These are phyloP conservation scores for Dioscorea alata DNA, from an alignment of 106 monocot genomes.

Conservation along the genomic window DNA sequence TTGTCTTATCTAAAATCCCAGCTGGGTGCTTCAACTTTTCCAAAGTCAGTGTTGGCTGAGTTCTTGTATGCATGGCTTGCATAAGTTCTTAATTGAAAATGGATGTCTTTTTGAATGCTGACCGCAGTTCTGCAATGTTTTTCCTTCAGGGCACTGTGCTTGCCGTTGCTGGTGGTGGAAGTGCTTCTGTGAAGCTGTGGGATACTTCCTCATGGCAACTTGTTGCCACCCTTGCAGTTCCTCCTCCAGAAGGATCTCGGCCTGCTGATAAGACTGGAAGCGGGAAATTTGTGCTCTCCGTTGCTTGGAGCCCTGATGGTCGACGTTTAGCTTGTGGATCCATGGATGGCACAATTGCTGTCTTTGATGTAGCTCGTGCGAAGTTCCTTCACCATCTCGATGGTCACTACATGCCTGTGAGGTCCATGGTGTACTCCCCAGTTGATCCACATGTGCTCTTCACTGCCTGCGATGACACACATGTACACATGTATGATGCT, in stretches of 20 bases:
- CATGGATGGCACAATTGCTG: constrained; percentile 73
- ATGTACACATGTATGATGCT: constrained; percentile 86
- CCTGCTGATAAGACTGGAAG: constrained; percentile 43
- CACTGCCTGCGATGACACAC: constrained; percentile 73
- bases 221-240: constrained; percentile 43
- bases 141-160: constrained; percentile 57
- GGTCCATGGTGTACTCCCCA: constrained; percentile 86
- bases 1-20: no score
- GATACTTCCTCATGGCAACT: constrained; percentile 90
- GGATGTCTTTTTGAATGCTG: no score
- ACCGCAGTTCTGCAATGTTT: no score
- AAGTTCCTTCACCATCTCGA: constrained; percentile 93
- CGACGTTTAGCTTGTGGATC: constrained; percentile 72
- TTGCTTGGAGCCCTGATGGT: constrained; percentile 96
- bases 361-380: constrained; percentile 65
- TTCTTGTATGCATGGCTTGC: no score
- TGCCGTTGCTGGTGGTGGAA: constrained; percentile 93
- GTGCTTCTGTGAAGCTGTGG: constrained; percentile 86
- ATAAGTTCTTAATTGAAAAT: no score
- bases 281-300: constrained; percentile 85
- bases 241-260: constrained; percentile 54
- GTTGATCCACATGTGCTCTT: constrained; percentile 78
- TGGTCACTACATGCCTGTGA: constrained; percentile 87
- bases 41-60: no score
- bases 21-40: no score